These are phyloP conservation scores for Lentinula lateritia DNA, from an alignment of 768 basidiomycete species.

Conservation along the genomic window DNA sequence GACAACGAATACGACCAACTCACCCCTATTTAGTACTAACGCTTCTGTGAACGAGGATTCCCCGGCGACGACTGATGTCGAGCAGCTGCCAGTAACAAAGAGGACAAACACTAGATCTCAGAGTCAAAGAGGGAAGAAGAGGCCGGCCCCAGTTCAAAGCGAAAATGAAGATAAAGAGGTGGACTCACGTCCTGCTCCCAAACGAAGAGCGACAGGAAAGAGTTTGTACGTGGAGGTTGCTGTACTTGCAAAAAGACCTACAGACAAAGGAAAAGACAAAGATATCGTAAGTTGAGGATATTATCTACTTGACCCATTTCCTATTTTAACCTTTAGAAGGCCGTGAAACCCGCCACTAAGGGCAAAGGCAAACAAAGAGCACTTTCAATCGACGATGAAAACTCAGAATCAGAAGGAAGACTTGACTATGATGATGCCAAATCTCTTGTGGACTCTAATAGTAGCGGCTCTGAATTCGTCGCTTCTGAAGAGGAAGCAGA, in stretches of 20 bases:
- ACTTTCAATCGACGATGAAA: constrained; percentile 22
- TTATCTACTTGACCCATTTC: neutral
- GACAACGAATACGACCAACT: constrained; percentile 13
- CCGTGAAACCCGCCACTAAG: constrained; percentile 19
- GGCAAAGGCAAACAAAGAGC: constrained; percentile 16
- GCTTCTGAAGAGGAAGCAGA: constrained; percentile 20
- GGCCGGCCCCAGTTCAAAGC: neutral
- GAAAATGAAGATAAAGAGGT: constrained; percentile 4
- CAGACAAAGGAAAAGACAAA: constrained; percentile 27
- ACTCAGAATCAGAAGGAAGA: constrained; percentile 29
- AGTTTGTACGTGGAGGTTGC: constrained; percentile 14
- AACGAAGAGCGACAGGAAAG: constrained; percentile 8
- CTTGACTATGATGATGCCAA: constrained; percentile 34
- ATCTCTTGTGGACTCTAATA: constrained; percentile 44
- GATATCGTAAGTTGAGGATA: neutral
- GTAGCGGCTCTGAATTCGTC: constrained; percentile 61
- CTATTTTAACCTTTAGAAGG: neutral
- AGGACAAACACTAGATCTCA: constrained; percentile 6
- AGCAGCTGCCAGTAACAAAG: constrained; percentile 8
- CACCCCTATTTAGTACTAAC: constrained; percentile 15
- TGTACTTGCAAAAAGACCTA: constrained; percentile 2
- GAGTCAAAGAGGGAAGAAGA: constrained; percentile 11
- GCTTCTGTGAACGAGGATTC: constrained; percentile 12
- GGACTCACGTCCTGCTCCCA: constrained; percentile 4
- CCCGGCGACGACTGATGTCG: constrained; percentile 11